A percentile compares a stretch with the other conserved stretches of the same genome.
phyloP scores from a whole-genome alignment of 2,329 filamentous ascomycete genomes.

The Phialemonium atrogriseum region DNA sequence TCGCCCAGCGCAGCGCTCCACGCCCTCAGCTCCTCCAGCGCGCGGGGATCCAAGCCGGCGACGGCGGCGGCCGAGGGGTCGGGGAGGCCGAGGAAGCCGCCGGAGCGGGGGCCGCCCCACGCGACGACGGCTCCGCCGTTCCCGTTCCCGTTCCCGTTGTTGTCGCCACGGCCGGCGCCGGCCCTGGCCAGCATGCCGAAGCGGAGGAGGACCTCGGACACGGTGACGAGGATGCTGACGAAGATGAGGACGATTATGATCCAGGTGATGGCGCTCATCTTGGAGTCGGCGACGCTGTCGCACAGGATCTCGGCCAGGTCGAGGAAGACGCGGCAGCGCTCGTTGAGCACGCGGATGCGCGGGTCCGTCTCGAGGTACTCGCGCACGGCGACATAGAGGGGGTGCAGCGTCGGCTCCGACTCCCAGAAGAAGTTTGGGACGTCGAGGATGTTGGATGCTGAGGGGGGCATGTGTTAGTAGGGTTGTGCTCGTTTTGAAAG shows the following conservation, averaged over 20 bases:
- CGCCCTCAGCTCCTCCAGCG: conserved; percentile 19
- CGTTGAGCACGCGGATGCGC: conserved; percentile 92
- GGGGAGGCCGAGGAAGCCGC: no score
- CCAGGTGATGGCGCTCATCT: conserved; percentile 96
- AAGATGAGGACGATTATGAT: conserved; percentile 94
- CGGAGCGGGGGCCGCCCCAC: conserved; percentile 9
- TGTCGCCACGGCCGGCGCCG: conserved; percentile 3
- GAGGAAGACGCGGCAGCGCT: conserved; percentile 91
- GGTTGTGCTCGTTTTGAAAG: neutral
- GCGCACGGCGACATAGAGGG: conserved; percentile 86
- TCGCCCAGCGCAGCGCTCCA: conserved; percentile 16
- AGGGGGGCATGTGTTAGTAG: conserved; percentile 12
- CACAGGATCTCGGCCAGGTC: conserved; percentile 92
- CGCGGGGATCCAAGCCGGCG: no score
- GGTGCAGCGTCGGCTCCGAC: conserved; percentile 87
- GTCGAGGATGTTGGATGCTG: conserved; percentile 90
- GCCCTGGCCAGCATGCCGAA: conserved; percentile 61
- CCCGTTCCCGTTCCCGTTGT: conserved; percentile 12
- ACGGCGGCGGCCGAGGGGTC: no score
- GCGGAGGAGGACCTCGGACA: conserved; percentile 77
- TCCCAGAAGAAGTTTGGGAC: conserved; percentile 99
- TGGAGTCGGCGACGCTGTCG: conserved; percentile 85
- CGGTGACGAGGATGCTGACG: conserved; percentile 83
- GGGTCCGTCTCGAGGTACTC: conserved; percentile 97
- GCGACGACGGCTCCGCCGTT: conserved; percentile 6